Evolutionary conservation across 2,329 filamentous ascomycete genomes (phyloP), one percentile per base, ranked within the genome.

Genomic region (Berkeleyomyces rouxiae): DNA sequence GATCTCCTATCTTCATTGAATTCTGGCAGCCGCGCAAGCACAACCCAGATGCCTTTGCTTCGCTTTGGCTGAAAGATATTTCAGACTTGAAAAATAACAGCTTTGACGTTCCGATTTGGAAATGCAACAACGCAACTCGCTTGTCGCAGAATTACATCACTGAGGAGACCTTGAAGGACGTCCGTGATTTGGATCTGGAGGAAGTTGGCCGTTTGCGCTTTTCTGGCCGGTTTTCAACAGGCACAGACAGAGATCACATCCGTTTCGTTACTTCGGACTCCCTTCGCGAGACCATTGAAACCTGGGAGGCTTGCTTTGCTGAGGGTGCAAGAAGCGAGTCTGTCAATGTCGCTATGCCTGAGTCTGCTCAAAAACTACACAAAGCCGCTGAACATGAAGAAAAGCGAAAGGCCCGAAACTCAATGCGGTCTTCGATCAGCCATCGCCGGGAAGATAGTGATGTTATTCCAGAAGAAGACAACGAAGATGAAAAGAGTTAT

Each of bases 131-230:
- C 63, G 79, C 85, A 0, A 77, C 82, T 65, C 83, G 92, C 3
- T 77, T 97, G 9, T 88, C 87, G 0, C 92, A 97, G 70, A 97
- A 96, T 71, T 96, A 92, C 72, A 87, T 96, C 69, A 95, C 89
- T 0, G 83, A 90, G 65, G 78, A 85, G 16, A 95, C 93, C 70
- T 84, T 81, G 71, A 74, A 77, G 7, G 74, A 80, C 1, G 79
- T 89, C 10, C 86, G 88, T 0, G 88, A 90, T 53, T 78, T 96
- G 1, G 80, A 90, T 55, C 78, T 96, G 10, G 79, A 88, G 65
- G 86, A 93, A 71, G 77, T 96, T 44, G 92, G 92, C 1, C 85
- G 90, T 1, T 76, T 97, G 10, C 82, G 83, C 43, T 96, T 97
- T 78, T 78, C 79, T 1, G 88, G 83, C 9, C 81, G 84, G 10